Conservation (phyloP, 805 yeast genomes). For the Candida palmyrensis region DNA sequence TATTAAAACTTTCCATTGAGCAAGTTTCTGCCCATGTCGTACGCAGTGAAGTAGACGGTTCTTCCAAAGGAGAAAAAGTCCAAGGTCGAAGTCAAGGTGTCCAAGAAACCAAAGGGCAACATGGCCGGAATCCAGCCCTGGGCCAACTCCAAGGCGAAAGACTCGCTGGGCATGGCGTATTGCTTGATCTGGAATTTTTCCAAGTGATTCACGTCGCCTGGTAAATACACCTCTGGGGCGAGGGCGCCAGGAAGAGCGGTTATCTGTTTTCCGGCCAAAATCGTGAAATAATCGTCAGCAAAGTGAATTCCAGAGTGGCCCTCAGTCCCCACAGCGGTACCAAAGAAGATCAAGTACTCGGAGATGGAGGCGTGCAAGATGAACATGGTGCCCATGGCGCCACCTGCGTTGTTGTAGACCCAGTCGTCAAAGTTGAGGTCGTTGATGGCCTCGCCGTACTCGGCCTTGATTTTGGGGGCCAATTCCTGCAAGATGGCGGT, state of each 20-base stretch:
- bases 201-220: constrained; percentile 86
- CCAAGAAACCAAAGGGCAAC: constrained; percentile 94
- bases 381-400: constrained; percentile 97
- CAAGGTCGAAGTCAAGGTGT: constrained; percentile 71
- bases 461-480: constrained; percentile 49
- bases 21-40: constrained; percentile 70
- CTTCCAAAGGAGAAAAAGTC: constrained; percentile 64
- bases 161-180: constrained; percentile 76
- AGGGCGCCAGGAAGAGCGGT: constrained; percentile 68
- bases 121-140: constrained; percentile 99
- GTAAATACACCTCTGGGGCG: constrained; percentile 64
- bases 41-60: constrained; percentile 72
- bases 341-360: constrained; percentile 90
- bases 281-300: constrained; percentile 96
- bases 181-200: constrained; percentile 72
- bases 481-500: constrained; percentile 61
- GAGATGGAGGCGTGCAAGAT: constrained; percentile 91
- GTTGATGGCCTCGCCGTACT: constrained; percentile 73
- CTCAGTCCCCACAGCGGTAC: constrained; percentile 90
- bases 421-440: constrained; percentile 74
- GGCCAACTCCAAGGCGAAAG: constrained; percentile 90
- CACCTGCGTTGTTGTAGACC: constrained; percentile 97
- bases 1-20: constrained; percentile 70
- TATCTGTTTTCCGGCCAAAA: constrained; percentile 69
- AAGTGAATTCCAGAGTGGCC: constrained; percentile 96